phyloP scores from a whole-genome alignment of 1,284 basidiomycete species.

The Golubevia sp. region DNA sequence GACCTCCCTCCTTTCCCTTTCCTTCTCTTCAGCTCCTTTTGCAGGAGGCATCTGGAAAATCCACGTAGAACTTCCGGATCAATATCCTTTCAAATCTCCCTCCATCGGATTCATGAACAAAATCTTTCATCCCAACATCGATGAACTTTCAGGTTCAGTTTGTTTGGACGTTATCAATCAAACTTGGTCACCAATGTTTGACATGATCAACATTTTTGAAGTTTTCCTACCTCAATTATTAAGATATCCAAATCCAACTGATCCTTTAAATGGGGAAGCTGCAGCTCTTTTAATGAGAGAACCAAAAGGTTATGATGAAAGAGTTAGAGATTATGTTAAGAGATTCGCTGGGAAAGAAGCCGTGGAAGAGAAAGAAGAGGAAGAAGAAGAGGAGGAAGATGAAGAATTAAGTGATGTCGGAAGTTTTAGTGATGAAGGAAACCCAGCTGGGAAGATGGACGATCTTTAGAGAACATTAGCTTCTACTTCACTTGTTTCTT shows the following conservation, averaged over 20 bases:
- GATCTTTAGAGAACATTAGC: no score
- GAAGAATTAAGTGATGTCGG: constrained; percentile 53
- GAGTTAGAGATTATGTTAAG: constrained; percentile 47
- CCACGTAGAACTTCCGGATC: constrained; percentile 97
- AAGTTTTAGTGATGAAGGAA: constrained; percentile 40
- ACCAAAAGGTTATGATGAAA: constrained; percentile 70
- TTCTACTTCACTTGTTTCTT: no score
- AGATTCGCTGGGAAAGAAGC: constrained; percentile 36
- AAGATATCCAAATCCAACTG: constrained; percentile 95
- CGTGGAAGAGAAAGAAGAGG: constrained; percentile 7
- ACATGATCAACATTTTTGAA: constrained; percentile 99
- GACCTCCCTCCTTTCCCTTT: background rate
- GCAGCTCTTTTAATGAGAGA: constrained; percentile 95
- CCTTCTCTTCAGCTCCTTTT: constrained; percentile 76
- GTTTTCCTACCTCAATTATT: constrained; percentile 95
- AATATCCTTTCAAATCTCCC: constrained; percentile 98
- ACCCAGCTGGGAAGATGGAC: constrained; percentile 7
- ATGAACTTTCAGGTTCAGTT: constrained; percentile 93
- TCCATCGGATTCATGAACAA: constrained; percentile 99
- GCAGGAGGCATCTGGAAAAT: constrained; percentile 97
- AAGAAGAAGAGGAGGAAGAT: constrained; percentile 26
- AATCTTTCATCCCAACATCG: constrained; percentile 99
- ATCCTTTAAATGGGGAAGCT: constrained; percentile 96
- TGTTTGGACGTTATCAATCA: constrained; percentile 97
- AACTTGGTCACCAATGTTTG: constrained; percentile 99